phyloP scores from a whole-genome alignment of 2,329 filamentous ascomycete species.

The Diaporthe nobilis region DNA sequence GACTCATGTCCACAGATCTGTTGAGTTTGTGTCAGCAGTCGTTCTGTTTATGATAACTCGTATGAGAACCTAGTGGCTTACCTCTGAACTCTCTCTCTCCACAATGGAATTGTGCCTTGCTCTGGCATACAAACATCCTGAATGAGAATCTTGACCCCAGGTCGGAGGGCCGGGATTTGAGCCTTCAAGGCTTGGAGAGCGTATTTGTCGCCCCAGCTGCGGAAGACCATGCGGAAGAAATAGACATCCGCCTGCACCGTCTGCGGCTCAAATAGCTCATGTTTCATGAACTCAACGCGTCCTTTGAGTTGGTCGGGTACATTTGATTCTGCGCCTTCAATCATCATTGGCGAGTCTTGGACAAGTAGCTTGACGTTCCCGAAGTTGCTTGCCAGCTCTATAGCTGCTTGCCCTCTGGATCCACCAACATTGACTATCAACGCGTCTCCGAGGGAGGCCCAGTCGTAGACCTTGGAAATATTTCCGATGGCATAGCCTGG shows the following conservation, averaged over 20 bases:
- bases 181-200: slow-evolving; percentile 49
- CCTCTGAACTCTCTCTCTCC: neutral
- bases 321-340: neutral
- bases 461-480: neutral
- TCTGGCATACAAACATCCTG: neutral
- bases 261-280: slow-evolving; percentile 23
- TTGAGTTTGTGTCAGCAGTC: neutral
- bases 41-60: neutral
- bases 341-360: neutral
- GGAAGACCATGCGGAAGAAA: slow-evolving; percentile 56
- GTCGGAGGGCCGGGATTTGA: slow-evolving; percentile 1
- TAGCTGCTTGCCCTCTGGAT: neutral
- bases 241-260: slow-evolving; percentile 26
- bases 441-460: neutral
- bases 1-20: slow-evolving; percentile 6
- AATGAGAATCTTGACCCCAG: neutral
- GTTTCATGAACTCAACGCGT: slow-evolving; percentile 23
- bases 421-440: neutral
- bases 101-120: neutral
- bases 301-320: neutral
- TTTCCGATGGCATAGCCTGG: neutral
- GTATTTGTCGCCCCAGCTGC: slow-evolving; percentile 59
- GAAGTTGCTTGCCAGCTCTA: neutral
- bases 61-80: neutral
- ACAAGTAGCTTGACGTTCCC: neutral